Percentiles rank a stretch among this genome's conserved stretches.
Evolutionary conservation across 495 filamentous ascomycete species (phyloP).

Genomic region (Daldinia childiae): DNA sequence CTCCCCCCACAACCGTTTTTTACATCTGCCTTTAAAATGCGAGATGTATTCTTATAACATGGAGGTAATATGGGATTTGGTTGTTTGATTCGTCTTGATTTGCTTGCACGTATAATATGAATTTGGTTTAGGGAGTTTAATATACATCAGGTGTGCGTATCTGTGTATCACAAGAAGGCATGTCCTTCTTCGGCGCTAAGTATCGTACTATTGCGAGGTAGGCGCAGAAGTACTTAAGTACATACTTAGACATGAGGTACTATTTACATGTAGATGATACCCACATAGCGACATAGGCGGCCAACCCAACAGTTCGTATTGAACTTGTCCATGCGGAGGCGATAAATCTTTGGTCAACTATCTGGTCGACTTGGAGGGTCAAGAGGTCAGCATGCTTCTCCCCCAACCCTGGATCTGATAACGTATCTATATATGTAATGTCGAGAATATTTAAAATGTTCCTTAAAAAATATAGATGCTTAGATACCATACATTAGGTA

Average conservation of each 20-base stretch:
- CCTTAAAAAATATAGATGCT: neutral
- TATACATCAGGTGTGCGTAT: neutral
- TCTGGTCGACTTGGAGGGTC: constrained; percentile 11
- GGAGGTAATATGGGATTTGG: constrained; percentile 5
- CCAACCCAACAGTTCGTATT: constrained; percentile 14
- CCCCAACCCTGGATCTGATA: constrained; percentile 23
- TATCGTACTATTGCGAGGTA: constrained; percentile 15
- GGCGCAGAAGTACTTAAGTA: constrained; percentile 3
- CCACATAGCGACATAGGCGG: constrained; percentile 8
- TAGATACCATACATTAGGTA: neutral
- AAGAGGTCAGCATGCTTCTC: constrained; percentile 8
- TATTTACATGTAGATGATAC: neutral
- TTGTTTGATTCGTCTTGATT: constrained; percentile 1
- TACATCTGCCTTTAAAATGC: constrained; percentile 16
- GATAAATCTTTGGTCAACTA: constrained; percentile 7
- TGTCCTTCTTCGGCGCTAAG: constrained; percentile 4
- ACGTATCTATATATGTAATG: constrained; percentile 1
- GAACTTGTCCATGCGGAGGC: constrained; percentile 25
- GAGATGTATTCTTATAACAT: constrained; percentile 10
- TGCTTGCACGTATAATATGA: too few species aligned
- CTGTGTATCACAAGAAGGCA: neutral
- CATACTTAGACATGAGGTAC: neutral
- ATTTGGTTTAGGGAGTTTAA: neutral
- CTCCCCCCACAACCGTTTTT: constrained; percentile 16
- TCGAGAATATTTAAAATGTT: neutral